Evolutionary conservation across 2,329 filamentous ascomycete species (phyloP).

Genomic region (Diaporthe ampelina): DNA sequence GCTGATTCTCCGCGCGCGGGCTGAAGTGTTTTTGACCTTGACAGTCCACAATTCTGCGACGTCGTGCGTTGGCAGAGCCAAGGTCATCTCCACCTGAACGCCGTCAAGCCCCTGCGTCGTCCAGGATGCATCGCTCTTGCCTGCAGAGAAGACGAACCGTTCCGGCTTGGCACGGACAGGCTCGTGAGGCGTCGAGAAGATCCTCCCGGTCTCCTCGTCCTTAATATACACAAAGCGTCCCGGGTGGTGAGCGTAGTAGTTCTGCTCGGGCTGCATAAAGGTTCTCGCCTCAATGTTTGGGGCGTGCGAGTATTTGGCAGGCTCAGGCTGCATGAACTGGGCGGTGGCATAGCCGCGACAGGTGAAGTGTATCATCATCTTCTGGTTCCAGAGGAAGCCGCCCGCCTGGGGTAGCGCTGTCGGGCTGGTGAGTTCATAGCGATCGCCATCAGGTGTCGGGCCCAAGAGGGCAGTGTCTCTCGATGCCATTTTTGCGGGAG

Average conservation of each 20-base stretch:
- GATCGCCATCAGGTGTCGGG: slow-evolving; percentile 63
- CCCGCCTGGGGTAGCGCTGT: slow-evolving; percentile 69
- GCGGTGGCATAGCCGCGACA: slow-evolving; percentile 71
- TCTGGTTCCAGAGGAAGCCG: slow-evolving; percentile 71
- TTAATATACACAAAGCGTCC: slow-evolving; percentile 72
- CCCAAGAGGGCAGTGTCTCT: slow-evolving; percentile 21
- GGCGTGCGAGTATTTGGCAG: slow-evolving; percentile 71
- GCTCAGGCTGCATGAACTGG: slow-evolving; percentile 73
- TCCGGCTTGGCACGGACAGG: slow-evolving; percentile 64
- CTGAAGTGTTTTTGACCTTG: slow-evolving; percentile 63
- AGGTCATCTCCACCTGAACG: slow-evolving; percentile 65
- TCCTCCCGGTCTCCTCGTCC: slow-evolving; percentile 63
- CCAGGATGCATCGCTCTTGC: slow-evolving; percentile 70
- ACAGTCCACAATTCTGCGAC: slow-evolving; percentile 70
- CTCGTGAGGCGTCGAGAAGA: slow-evolving; percentile 70
- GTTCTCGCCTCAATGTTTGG: slow-evolving; percentile 71
- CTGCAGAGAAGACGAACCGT: slow-evolving; percentile 65
- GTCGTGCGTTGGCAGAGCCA: slow-evolving; percentile 66
- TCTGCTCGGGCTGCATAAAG: slow-evolving; percentile 73
- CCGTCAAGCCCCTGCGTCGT: slow-evolving; percentile 61
- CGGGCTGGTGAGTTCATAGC: slow-evolving; percentile 69
- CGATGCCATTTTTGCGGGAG: slow-evolving; percentile 21
- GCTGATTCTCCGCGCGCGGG: slow-evolving; percentile 60
- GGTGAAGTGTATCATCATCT: slow-evolving; percentile 72
- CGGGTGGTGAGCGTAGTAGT: slow-evolving; percentile 71